Evolutionary conservation across 495 filamentous ascomycete genomes (phyloP), one percentile per base, ranked within the genome.

Genomic region (Trypethelium eluteriae): DNA sequence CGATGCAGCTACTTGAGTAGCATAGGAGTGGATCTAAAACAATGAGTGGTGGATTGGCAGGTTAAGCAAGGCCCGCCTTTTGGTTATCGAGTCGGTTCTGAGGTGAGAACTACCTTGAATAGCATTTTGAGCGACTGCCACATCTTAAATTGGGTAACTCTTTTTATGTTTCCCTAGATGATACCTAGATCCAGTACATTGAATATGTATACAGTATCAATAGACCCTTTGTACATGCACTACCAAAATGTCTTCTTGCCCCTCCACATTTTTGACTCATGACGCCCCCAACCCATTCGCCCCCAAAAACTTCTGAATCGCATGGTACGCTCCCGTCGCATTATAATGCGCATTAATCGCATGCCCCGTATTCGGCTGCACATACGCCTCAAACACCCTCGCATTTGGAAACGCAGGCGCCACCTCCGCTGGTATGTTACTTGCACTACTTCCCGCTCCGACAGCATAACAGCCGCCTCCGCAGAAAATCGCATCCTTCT

Each of bases 1-100:
- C 80, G 83, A 49, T 89, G 87, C 74, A 53, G 72, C 14, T 86
- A 85, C 76, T 74, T 88, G 69, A 68, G 72, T 25, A 74, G 74
- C 14, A 85, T 86, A 71, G 84, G 84, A 4, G 68, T 79, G 35
- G 74, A 72, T 41, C 71, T 86, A 66, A 72, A 73, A 62, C 84
- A 86, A 74, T 86, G 47, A 64, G 39, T 47, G 38, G 25, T 25
- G 25, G 25, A 25, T 25, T 25, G 25, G 25, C 25, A 25, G 1
- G 25, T 25, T 25, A 25, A 25, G 1, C 25, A 25, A 25, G 25
- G 0, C 25, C 25, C 25, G 25, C 25, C 0, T 25, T 25, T 25
- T 25, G 25, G 25, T 25, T 25, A 25, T 25, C 25, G 25, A 25
- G 25, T 25, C 25, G 25, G 25, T 25, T 25, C 25, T 25, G 25